These are phyloP conservation scores for Amanita fuliginea DNA, from an alignment of 768 basidiomycete genomes.

Conservation along the genomic window DNA sequence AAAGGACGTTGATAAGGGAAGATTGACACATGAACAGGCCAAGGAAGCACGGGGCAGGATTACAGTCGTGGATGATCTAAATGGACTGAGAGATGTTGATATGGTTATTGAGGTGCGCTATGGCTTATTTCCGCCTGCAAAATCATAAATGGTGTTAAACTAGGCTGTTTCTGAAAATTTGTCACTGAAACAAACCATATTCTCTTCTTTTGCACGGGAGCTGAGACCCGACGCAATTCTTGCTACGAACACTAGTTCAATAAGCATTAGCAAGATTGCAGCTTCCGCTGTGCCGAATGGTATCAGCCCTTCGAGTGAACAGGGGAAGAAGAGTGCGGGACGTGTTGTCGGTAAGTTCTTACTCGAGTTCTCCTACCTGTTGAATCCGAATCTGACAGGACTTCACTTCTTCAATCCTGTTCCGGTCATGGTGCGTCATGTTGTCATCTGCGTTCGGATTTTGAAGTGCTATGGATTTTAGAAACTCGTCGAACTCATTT, in stretches of 20 bases:
- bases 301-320: slow-evolving; percentile 43
- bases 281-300: slow-evolving; percentile 59
- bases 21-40: slow-evolving; percentile 55
- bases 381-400: slow-evolving; percentile 27
- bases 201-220: slow-evolving; percentile 55
- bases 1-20: slow-evolving; percentile 85
- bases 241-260: slow-evolving; percentile 89
- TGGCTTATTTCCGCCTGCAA: neutral
- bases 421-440: slow-evolving; percentile 73
- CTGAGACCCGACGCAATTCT: slow-evolving; percentile 68
- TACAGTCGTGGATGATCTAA: slow-evolving; percentile 42
- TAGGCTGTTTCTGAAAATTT: slow-evolving; percentile 86
- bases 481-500: slow-evolving; percentile 94
- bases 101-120: slow-evolving; percentile 77
- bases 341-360: slow-evolving; percentile 66
- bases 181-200: slow-evolving; percentile 67
- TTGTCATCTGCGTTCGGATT: neutral
- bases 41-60: slow-evolving; percentile 65
- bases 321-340: slow-evolving; percentile 51
- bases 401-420: slow-evolving; percentile 97
- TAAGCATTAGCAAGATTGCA: slow-evolving; percentile 91
- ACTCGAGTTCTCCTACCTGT: neutral
- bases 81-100: slow-evolving; percentile 67
- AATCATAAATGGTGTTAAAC: neutral
- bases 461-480: slow-evolving; percentile 14